Conservation (phyloP, 345 rosid genomes). For the Alliaria petiolata region DNA sequence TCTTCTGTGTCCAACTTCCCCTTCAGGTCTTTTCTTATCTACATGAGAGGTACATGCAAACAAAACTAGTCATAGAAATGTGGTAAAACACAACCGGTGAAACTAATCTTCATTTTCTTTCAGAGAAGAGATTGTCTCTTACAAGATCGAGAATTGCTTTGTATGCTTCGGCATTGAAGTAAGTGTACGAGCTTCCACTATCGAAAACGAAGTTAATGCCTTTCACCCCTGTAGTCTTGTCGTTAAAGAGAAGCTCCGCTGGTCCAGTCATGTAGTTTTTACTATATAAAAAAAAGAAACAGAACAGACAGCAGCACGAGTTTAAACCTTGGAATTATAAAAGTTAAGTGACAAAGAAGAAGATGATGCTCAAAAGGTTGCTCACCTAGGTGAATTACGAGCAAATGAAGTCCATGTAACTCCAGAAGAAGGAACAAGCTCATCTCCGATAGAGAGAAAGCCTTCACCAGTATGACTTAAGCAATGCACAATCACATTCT, state of each 20-base stretch:
- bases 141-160: constrained; percentile 53
- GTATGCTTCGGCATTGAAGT: constrained; percentile 57
- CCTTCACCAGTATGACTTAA: constrained; percentile 74
- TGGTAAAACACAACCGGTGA: background rate
- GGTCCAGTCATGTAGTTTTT: constrained; percentile 63
- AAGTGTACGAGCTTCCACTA: constrained; percentile 92
- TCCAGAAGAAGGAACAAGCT: constrained; percentile 56
- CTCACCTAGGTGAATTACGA: constrained; percentile 40
- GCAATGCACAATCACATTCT: constrained; percentile 79
- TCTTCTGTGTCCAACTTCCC: constrained; percentile 31
- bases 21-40: constrained; percentile 23
- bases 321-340: background rate
- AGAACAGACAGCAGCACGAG: background rate
- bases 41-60: background rate
- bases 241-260: constrained; percentile 56
- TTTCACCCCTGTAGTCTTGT: constrained; percentile 54
- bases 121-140: constrained; percentile 12
- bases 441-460: constrained; percentile 73
- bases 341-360: background rate
- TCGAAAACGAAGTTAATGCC: constrained; percentile 60
- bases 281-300: constrained; percentile 46
- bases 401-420: constrained; percentile 62
- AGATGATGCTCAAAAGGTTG: background rate
- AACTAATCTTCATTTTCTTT: background rate
- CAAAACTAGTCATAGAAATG: background rate